phyloP scores from a whole-genome alignment of 2,329 filamentous ascomycete genomes.

The Bipolaris bicolor region DNA sequence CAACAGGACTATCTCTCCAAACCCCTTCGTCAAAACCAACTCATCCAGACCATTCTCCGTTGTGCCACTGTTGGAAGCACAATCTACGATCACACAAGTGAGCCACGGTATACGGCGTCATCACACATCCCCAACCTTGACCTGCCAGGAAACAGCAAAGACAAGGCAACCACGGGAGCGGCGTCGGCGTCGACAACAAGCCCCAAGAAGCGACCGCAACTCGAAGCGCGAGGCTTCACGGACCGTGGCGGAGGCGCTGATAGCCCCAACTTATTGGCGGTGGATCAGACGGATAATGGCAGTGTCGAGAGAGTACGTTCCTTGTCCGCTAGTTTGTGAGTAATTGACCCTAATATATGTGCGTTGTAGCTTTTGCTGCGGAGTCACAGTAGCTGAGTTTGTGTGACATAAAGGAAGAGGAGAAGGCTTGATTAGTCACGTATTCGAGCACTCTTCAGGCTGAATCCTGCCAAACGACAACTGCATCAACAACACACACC shows the following conservation, averaged over 20 bases:
- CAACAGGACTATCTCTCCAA: constrained; percentile 86
- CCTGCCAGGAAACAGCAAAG: constrained; percentile 9
- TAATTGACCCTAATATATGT: constrained; percentile 20
- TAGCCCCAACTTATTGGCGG: constrained; percentile 67
- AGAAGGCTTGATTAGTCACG: constrained; percentile 23
- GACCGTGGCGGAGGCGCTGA: constrained; percentile 67
- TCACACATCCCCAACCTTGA: constrained; percentile 12
- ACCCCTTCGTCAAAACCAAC: constrained; percentile 92
- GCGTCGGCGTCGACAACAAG: constrained; percentile 10
- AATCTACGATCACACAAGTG: constrained; percentile 70
- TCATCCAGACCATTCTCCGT: constrained; percentile 97
- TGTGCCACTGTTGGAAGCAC: constrained; percentile 90
- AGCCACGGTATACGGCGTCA: constrained; percentile 14
- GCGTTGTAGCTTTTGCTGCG: constrained; percentile 52
- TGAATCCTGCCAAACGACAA: neutral
- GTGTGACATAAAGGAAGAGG: constrained; percentile 24
- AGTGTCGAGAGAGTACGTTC: constrained; percentile 62
- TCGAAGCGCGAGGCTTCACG: constrained; percentile 71
- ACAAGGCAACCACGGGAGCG: constrained; percentile 3
- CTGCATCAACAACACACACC: neutral
- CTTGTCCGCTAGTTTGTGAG: constrained; percentile 28
- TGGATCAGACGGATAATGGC: constrained; percentile 66
- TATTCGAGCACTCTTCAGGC: constrained; percentile 1
- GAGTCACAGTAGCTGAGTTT: constrained; percentile 56
- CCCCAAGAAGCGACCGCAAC: constrained; percentile 55